These are phyloP conservation scores for Zymoseptoria crescenta DNA, from an alignment of 2,329 filamentous ascomycete species.

Conservation along the genomic window DNA sequence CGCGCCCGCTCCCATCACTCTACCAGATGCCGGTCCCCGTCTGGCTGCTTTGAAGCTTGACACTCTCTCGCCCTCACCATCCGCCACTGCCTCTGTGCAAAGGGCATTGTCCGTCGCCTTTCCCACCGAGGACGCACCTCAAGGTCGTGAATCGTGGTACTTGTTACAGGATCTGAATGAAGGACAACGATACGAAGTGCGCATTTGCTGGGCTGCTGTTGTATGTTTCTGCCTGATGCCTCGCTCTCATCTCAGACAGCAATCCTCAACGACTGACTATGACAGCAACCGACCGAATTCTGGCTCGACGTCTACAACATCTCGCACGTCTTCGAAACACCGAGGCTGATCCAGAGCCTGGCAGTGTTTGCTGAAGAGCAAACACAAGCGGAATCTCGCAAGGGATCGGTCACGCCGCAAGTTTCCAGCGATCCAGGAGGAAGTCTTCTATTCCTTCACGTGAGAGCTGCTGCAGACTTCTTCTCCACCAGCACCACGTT, in stretches of 20 bases:
- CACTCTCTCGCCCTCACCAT: constrained; percentile 43
- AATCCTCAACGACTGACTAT: constrained; percentile 2
- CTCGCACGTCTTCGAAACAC: constrained; percentile 46
- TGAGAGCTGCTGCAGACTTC: constrained; percentile 75
- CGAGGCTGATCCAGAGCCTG: constrained; percentile 25
- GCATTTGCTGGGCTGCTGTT: constrained; percentile 87
- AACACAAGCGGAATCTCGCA: not conserved
- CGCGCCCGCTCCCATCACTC: constrained; percentile 52
- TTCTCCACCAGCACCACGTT: constrained; percentile 65
- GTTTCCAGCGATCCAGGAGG: not conserved
- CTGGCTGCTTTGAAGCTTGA: constrained; percentile 57
- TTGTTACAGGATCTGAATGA: constrained; percentile 62
- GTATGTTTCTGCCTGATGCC: constrained; percentile 47
- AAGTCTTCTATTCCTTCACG: constrained; percentile 56
- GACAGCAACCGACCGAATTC: constrained; percentile 80
- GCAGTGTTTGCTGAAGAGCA: constrained; percentile 22
- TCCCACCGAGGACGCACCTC: constrained; percentile 45
- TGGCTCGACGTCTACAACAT: constrained; percentile 58
- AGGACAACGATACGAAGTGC: constrained; percentile 76
- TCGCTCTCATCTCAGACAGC: not conserved
- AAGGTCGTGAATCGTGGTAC: constrained; percentile 67
- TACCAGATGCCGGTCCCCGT: constrained; percentile 49
- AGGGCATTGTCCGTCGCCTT: constrained; percentile 62
- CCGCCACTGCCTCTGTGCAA: constrained; percentile 49
- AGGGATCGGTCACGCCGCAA: not conserved